These are phyloP conservation scores for Globisporangium barbulae DNA, from an alignment of 352 stramenopile species.

Conservation along the genomic window DNA sequence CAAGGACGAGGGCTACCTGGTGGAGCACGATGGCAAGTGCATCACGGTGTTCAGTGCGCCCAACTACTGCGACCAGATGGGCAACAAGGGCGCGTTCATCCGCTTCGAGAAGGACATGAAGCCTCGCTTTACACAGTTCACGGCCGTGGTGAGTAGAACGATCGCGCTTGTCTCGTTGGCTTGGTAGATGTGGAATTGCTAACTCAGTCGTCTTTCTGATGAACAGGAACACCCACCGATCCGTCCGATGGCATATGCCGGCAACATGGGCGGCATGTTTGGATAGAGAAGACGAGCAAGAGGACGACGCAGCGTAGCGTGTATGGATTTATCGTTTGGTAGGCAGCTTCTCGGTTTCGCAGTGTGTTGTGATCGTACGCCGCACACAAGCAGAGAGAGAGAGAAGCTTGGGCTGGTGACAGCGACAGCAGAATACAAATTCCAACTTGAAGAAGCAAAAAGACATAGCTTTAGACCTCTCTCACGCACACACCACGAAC, in stretches of 20 bases:
- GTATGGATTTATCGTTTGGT: neutral
- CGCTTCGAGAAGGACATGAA: constrained; percentile 95
- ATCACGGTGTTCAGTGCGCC: constrained; percentile 99
- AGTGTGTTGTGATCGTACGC: neutral
- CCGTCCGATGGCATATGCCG: constrained; percentile 86
- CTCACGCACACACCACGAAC: neutral
- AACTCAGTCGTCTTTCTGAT: neutral
- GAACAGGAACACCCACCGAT: constrained; percentile 83
- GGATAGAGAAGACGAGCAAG: constrained; percentile 32
- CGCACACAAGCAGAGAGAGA: neutral
- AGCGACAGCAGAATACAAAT: constrained; percentile 2
- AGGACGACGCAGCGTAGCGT: neutral
- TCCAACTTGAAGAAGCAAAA: neutral
- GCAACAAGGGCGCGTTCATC: constrained; percentile 99
- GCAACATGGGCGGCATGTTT: constrained; percentile 90
- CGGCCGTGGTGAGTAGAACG: constrained; percentile 69
- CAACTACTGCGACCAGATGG: constrained; percentile 99
- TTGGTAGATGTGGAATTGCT: constrained; percentile 1
- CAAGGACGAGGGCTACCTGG: constrained; percentile 98
- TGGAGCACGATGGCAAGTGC: constrained; percentile 98
- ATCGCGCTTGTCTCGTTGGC: constrained; percentile 9
- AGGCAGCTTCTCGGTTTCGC: neutral
- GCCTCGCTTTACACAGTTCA: constrained; percentile 96
- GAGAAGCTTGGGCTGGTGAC: neutral
- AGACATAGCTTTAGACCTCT: neutral